Evolutionary conservation across 345 rosid genomes (phyloP).

Genomic region (Punica granatum): DNA sequence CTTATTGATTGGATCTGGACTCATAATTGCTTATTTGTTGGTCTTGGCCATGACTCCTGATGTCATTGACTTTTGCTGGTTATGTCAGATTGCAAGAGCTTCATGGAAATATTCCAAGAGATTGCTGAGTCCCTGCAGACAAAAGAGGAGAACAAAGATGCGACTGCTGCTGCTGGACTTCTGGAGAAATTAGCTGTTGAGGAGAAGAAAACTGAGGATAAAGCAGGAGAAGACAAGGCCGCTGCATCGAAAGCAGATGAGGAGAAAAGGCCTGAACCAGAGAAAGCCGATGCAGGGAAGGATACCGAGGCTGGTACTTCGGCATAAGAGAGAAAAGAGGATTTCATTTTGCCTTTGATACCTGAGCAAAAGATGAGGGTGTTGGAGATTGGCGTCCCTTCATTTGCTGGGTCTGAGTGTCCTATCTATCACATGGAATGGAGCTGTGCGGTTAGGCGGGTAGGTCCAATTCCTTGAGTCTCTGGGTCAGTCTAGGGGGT

Average conservation of each 20-base stretch:
- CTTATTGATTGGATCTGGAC: neutral
- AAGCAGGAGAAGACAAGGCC: conserved; percentile 23
- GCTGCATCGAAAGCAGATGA: neutral
- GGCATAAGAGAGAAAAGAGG: conserved; percentile 26
- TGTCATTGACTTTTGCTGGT: neutral
- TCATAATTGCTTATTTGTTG: neutral
- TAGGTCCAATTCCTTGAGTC: neutral
- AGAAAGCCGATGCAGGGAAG: conserved; percentile 31
- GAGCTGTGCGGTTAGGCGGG: too few species aligned
- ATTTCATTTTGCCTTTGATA: too few species aligned
- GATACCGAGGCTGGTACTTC: conserved; percentile 37
- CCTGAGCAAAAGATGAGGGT: too few species aligned
- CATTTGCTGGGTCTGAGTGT: neutral
- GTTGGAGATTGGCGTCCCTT: neutral
- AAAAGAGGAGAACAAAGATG: conserved; percentile 61
- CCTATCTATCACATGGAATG: neutral
- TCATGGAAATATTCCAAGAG: conserved; percentile 73
- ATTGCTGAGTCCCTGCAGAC: conserved; percentile 54
- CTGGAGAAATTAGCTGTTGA: conserved; percentile 67
- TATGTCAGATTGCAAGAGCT: conserved; percentile 66
- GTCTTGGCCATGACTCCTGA: neutral
- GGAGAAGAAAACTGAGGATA: conserved; percentile 46
- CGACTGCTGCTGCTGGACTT: conserved; percentile 59
- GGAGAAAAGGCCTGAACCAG: neutral
- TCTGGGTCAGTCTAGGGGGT: neutral